Evolutionary conservation across 2,329 filamentous ascomycete species (phyloP).

Genomic region (Aspergillus ochraceoroseus): DNA sequence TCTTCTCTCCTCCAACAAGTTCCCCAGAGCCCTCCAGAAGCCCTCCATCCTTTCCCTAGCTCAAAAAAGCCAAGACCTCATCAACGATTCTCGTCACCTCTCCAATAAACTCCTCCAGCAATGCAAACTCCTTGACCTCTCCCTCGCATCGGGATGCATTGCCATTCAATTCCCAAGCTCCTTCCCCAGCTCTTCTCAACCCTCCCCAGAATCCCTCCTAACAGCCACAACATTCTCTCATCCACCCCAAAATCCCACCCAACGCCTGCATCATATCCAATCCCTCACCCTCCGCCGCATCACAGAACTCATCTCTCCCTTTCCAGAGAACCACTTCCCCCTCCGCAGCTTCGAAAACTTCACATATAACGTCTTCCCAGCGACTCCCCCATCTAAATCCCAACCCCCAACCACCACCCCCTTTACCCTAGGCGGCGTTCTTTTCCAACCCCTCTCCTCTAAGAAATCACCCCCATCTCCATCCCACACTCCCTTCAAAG

Average conservation of each 20-base stretch:
- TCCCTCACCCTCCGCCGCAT: conserved; percentile 47
- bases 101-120: conserved; percentile 51
- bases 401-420: too few species aligned
- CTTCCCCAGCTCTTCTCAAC: too few species aligned
- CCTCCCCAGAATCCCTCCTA: neutral
- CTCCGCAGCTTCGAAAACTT: conserved; percentile 43
- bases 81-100: conserved; percentile 46
- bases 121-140: conserved; percentile 31
- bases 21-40: conserved; percentile 68
- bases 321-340: conserved; percentile 38
- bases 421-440: conserved; percentile 48
- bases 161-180: conserved; percentile 32
- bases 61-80: conserved; percentile 47
- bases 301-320: conserved; percentile 48
- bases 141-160: conserved; percentile 35
- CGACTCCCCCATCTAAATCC: neutral
- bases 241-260: conserved; percentile 7
- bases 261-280: conserved; percentile 30
- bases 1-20: conserved; percentile 52
- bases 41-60: conserved; percentile 60
- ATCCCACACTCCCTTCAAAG: too few species aligned
- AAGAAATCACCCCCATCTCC: neutral
- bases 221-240: neutral
- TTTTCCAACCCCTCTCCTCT: conserved; percentile 42
- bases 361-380: conserved; percentile 41